Evolutionary conservation across 495 filamentous ascomycete genomes (phyloP).

Genomic region (Penicillium soppii): DNA sequence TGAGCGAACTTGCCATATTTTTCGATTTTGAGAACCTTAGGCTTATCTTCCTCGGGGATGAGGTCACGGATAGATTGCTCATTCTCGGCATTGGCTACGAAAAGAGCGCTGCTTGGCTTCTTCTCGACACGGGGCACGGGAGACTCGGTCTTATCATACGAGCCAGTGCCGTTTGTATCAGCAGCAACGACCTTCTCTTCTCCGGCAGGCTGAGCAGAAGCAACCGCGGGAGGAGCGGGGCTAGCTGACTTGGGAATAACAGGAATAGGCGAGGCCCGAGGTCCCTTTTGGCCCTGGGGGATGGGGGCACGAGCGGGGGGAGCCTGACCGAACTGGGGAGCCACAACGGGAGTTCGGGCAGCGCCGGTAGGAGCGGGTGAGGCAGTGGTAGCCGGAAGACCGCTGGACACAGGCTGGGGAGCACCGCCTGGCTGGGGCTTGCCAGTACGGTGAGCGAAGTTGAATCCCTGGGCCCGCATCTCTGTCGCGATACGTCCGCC

Average conservation of each 20-base stretch:
- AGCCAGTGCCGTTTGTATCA: conserved; percentile 38
- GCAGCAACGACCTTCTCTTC: conserved; percentile 34
- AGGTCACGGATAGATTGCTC: conserved; percentile 76
- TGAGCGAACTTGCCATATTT: conserved; percentile 72
- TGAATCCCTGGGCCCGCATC: conserved; percentile 98
- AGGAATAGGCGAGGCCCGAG: conserved; percentile 49
- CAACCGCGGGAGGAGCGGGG: conserved; percentile 45
- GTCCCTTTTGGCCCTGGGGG: conserved; percentile 38
- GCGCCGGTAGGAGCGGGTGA: conserved; percentile 35
- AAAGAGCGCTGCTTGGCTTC: conserved; percentile 73
- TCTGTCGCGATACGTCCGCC: conserved; percentile 93
- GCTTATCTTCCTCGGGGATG: conserved; percentile 76
- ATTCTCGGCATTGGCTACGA: conserved; percentile 74
- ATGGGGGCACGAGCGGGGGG: conserved; percentile 35
- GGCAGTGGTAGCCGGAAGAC: conserved; percentile 40
- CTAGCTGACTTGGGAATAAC: conserved; percentile 56
- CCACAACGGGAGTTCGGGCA: conserved; percentile 25
- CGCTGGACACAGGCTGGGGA: conserved; percentile 35
- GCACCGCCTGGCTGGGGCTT: conserved; percentile 42
- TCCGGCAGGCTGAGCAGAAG: conserved; percentile 34
- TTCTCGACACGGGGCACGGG: conserved; percentile 42
- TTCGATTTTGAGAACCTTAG: conserved; percentile 76
- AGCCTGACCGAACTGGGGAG: conserved; percentile 45
- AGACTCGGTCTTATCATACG: conserved; percentile 41
- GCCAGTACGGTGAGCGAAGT: conserved; percentile 85